These are phyloP conservation scores for Kazachstania sp. DNA, from an alignment of 1,139 yeast genomes.

Conservation along the genomic window DNA sequence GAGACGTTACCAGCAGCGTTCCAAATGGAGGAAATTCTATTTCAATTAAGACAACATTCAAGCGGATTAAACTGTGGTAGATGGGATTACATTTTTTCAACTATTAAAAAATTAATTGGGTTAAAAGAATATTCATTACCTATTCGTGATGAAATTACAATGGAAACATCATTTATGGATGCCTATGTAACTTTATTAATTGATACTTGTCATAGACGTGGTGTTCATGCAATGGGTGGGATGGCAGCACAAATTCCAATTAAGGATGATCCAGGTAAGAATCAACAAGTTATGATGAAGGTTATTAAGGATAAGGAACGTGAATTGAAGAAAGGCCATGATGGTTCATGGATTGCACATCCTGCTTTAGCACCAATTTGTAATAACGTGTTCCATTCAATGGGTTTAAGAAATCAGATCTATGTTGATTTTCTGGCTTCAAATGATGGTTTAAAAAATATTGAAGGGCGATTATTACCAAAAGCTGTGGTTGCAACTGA, in stretches of 20 bases:
- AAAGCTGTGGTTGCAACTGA: too few species aligned
- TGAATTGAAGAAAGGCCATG: constrained; percentile 70
- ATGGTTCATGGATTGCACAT: constrained; percentile 84
- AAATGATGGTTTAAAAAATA: constrained; percentile 46
- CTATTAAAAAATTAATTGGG: constrained; percentile 57
- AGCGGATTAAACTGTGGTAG: constrained; percentile 69
- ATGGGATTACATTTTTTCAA: constrained; percentile 68
- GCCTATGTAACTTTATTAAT: constrained; percentile 61
- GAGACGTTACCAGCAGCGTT: constrained; percentile 67
- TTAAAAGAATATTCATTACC: constrained; percentile 59
- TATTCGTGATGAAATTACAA: constrained; percentile 63
- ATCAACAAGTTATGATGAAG: constrained; percentile 56
- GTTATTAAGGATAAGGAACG: constrained; percentile 63
- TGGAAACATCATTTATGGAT: constrained; percentile 70
- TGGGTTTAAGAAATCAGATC: constrained; percentile 79
- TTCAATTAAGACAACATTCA: constrained; percentile 57
- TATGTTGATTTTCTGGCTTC: constrained; percentile 57
- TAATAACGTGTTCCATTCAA: constrained; percentile 59
- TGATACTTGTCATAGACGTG: constrained; percentile 60
- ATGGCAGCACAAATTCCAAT: constrained; percentile 83
- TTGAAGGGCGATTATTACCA: constrained; percentile 69
- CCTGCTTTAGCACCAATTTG: constrained; percentile 77
- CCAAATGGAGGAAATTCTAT: constrained; percentile 66
- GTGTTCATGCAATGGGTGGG: constrained; percentile 76
- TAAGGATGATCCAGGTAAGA: constrained; percentile 57